Conservation (phyloP, 148 eudicot species). For the Dianthus caryophyllus region DNA sequence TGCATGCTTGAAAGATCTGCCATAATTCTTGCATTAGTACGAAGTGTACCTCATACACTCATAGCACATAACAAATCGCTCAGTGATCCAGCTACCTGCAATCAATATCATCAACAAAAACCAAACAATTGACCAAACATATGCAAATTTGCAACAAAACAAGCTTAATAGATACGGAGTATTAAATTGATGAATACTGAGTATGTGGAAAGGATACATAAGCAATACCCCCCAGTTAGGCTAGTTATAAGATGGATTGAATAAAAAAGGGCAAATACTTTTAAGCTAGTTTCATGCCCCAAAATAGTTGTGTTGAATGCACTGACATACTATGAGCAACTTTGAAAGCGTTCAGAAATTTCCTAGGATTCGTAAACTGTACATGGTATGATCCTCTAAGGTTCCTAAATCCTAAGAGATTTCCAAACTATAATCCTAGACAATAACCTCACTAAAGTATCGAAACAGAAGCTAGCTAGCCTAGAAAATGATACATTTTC, state of each 20-base stretch:
- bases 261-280: not conserved
- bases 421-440: constrained; percentile 25
- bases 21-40: too few relatives aligned
- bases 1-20: not conserved
- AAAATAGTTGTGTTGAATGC: not conserved
- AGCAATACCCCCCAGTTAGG: not conserved
- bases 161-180: too few relatives aligned
- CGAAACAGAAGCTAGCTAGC: constrained; percentile 29
- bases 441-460: constrained; percentile 16
- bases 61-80: not conserved
- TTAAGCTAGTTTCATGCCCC: too few relatives aligned
- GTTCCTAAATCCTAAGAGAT: constrained; percentile 21
- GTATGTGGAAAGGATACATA: not conserved
- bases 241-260: not conserved
- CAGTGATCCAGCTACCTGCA: too few relatives aligned
- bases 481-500: constrained; percentile 25
- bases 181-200: too few relatives aligned
- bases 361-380: constrained; percentile 19
- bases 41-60: too few relatives aligned
- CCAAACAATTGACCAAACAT: too few relatives aligned
- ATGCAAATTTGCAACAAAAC: too few relatives aligned
- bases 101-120: too few relatives aligned
- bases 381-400: constrained; percentile 23
- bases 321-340: not conserved
- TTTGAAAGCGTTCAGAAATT: not conserved